phyloP scores from a whole-genome alignment of 2,329 filamentous ascomycete species.

The Neofusicoccum sp. region DNA sequence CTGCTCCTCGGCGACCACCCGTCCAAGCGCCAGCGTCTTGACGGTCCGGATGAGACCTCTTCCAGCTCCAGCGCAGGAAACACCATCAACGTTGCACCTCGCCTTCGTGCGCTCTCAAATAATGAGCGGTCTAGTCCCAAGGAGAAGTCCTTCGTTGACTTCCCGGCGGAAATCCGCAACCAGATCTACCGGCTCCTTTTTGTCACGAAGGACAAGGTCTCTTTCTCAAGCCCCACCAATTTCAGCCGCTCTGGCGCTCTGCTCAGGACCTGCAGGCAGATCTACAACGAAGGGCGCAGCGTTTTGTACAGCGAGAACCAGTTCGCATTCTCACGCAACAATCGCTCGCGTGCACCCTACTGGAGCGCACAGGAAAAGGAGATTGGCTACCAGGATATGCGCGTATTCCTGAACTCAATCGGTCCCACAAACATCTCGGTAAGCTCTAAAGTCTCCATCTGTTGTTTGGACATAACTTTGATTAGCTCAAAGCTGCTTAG shows the following conservation, averaged over 20 bases:
- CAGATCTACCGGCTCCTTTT: conserved; percentile 48
- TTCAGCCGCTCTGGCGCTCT: conserved; percentile 45
- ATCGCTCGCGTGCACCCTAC: conserved; percentile 38
- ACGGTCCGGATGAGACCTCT: neutral
- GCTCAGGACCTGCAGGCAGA: conserved; percentile 46
- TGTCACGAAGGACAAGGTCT: conserved; percentile 31
- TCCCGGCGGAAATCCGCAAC: conserved; percentile 47
- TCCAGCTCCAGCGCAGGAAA: neutral
- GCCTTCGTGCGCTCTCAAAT: neutral
- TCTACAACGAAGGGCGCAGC: conserved; percentile 46
- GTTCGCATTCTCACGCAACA: conserved; percentile 45
- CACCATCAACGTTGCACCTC: conserved; percentile 1
- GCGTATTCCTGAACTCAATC: conserved; percentile 47
- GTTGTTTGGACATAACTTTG: neutral
- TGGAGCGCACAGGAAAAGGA: conserved; percentile 44
- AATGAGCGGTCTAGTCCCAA: neutral
- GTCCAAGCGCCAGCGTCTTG: conserved; percentile 3
- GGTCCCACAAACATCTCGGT: conserved; percentile 45
- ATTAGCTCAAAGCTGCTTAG: conserved; percentile 38
- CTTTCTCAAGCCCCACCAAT: conserved; percentile 36
- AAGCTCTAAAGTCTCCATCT: neutral
- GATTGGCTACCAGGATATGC: conserved; percentile 47
- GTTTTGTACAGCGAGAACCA: conserved; percentile 52
- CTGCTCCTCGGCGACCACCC: conserved; percentile 19
- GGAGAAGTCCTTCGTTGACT: conserved; percentile 35